Conservation (phyloP, 441 rosid genomes). For the Adansonia madagascariensis region DNA sequence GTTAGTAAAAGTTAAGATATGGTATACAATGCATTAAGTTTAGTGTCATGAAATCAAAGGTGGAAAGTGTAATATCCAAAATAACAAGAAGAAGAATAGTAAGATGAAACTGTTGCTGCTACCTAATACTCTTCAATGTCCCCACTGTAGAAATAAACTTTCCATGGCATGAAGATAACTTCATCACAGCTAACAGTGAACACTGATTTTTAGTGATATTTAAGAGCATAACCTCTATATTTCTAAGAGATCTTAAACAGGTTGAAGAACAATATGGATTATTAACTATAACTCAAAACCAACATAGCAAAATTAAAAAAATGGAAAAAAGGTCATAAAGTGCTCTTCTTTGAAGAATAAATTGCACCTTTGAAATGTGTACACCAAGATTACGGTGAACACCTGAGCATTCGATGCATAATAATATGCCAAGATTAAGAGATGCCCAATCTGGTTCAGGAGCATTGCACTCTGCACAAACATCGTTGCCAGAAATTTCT, state of each 20-base stretch:
- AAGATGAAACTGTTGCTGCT: not conserved
- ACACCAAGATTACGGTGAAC: constrained; percentile 95
- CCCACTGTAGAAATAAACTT: not conserved
- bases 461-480: constrained; percentile 88
- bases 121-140: not conserved
- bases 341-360: constrained; percentile 20
- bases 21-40: not conserved
- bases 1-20: not conserved
- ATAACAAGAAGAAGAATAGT: not conserved
- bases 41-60: constrained; percentile 4
- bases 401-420: constrained; percentile 96
- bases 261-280: constrained; percentile 5
- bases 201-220: not conserved
- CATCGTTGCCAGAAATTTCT: constrained; percentile 80
- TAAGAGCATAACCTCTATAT: constrained; percentile 16
- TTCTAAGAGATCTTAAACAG: not conserved
- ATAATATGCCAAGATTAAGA: constrained; percentile 81
- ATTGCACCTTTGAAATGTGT: constrained; percentile 85
- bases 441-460: constrained; percentile 97
- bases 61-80: constrained; percentile 2
- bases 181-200: not conserved
- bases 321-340: not conserved
- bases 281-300: not conserved
- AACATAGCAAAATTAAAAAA: not conserved
- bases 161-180: not conserved